phyloP scores from a whole-genome alignment of 1,284 basidiomycete species.

The Thecaphora frezii region DNA sequence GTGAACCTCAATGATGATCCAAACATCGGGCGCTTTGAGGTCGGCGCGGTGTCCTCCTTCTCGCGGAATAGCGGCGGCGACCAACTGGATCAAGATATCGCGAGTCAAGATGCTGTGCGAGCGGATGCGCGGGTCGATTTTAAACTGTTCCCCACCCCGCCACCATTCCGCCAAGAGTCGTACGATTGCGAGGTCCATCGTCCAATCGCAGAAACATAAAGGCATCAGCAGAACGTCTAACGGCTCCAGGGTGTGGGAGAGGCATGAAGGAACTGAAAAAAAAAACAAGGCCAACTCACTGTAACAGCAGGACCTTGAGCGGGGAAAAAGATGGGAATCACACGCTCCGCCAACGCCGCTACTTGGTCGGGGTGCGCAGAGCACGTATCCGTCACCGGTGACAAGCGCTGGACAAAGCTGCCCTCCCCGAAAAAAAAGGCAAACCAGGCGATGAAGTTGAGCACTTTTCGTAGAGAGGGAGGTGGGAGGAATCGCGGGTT shows the following conservation, averaged over 20 bases:
- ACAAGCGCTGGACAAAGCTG: constrained; percentile 34
- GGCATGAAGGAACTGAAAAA: background rate
- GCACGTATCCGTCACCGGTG: constrained; percentile 29
- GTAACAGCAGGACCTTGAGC: constrained; percentile 8
- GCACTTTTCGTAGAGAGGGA: background rate
- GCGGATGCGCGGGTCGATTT: constrained; percentile 50
- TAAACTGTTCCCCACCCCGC: constrained; percentile 23
- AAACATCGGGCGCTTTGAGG: constrained; percentile 31
- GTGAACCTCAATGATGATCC: constrained; percentile 48
- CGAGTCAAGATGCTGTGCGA: constrained; percentile 39
- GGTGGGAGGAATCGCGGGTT: no score
- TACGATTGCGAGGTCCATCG: no score
- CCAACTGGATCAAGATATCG: constrained; percentile 34
- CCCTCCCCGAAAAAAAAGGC: background rate
- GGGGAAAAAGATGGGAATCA: constrained; percentile 24
- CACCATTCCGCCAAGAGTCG: no score
- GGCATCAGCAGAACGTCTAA: constrained; percentile 4
- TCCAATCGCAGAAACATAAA: no score
- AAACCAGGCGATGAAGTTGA: background rate
- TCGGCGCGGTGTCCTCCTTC: constrained; percentile 32
- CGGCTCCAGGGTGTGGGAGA: background rate
- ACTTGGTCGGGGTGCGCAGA: constrained; percentile 20
- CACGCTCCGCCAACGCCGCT: constrained; percentile 10
- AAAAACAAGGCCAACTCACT: constrained; percentile 1
- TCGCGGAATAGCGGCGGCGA: constrained; percentile 27